Percentiles rank a stretch among this genome's conserved stretches.
Conservation (phyloP, 345 rosid species). For the Barbarea vulgaris region DNA sequence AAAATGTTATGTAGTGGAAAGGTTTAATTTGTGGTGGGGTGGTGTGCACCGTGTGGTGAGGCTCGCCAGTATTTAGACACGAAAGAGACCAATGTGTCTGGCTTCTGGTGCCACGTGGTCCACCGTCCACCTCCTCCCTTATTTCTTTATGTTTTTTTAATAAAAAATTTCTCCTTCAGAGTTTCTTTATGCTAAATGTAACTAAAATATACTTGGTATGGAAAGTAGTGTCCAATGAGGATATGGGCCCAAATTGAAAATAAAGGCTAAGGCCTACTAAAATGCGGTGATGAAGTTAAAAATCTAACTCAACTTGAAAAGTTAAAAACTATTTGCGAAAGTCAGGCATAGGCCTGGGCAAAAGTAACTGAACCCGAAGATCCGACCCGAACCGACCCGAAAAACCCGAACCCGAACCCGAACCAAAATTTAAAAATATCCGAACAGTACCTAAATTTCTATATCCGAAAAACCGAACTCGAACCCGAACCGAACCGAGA, state of each 20-base stretch:
- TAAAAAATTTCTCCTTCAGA: background rate
- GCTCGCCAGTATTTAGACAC: slow-evolving; percentile 2
- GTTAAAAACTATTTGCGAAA: background rate
- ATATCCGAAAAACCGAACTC: no score
- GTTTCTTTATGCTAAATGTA: background rate
- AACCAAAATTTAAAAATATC: no score
- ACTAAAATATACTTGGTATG: background rate
- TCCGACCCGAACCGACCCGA: no score
- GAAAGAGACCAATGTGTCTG: background rate
- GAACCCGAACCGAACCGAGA: no score
- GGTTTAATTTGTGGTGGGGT: background rate
- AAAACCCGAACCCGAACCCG: no score
- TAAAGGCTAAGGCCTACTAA: background rate
- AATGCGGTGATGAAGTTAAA: background rate
- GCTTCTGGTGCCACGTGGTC: background rate
- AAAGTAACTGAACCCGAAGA: no score
- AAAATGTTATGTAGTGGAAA: background rate
- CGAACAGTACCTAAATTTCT: no score
- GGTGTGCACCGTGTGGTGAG: background rate
- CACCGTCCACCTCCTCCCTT: background rate
- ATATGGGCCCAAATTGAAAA: slow-evolving; percentile 11
- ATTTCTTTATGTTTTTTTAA: background rate
- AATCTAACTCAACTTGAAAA: background rate
- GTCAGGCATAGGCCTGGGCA: no score
- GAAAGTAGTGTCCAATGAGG: background rate